phyloP scores from a whole-genome alignment of 352 stramenopile species.

The Globisporangium perplexum region DNA sequence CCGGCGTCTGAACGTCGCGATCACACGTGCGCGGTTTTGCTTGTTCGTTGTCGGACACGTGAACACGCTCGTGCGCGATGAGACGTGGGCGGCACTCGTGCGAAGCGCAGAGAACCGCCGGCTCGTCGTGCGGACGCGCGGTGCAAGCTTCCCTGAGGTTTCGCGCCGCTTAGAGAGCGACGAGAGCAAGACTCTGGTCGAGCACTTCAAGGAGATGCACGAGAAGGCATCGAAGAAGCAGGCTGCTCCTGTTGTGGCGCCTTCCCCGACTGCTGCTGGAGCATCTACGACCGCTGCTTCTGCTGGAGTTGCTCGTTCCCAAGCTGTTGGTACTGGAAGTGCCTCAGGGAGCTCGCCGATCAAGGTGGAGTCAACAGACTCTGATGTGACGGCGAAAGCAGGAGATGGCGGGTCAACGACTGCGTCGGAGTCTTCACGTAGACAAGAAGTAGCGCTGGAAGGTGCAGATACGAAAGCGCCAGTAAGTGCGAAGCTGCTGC shows the following conservation, averaged over 20 bases:
- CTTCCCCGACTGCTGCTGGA: not conserved
- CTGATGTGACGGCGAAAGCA: not conserved
- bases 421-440: not conserved
- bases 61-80: conserved; percentile 63
- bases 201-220: conserved; percentile 71
- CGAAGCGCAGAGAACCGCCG: conserved; percentile 61
- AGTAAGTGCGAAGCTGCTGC: not conserved
- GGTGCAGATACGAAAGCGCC: not conserved
- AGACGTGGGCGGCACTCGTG: conserved; percentile 76
- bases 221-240: conserved; percentile 47
- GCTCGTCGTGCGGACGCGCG: conserved; percentile 51
- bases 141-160: conserved; percentile 34
- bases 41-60: conserved; percentile 85
- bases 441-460: not conserved
- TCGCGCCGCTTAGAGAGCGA: conserved; percentile 37
- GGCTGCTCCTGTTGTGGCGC: not conserved
- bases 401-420: not conserved
- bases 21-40: conserved; percentile 86
- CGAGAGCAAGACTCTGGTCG: conserved; percentile 25
- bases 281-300: not conserved
- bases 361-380: not conserved
- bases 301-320: not conserved
- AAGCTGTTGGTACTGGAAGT: not conserved
- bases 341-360: not conserved
- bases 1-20: conserved; percentile 87